A percentile compares a stretch with the other conserved stretches of the same genome.
Evolutionary conservation across 1,139 yeast genomes (phyloP).

Genomic region (Keqinozyma sinolaborantium): DNA sequence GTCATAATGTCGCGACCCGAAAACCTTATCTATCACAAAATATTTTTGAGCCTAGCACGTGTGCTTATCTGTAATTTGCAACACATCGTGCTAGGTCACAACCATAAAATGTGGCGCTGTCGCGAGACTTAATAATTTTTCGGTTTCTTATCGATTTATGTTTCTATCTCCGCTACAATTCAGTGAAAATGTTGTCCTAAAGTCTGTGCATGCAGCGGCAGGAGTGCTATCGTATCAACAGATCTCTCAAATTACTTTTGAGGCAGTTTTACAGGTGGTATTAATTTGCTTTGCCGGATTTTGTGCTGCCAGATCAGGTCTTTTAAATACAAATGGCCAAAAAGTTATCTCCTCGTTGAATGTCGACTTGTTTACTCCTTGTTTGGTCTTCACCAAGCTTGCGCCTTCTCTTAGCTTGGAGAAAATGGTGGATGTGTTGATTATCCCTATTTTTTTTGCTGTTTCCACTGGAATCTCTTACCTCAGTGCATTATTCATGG

Average conservation of each 20-base stretch:
- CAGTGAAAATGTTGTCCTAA: background rate
- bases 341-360: constrained; percentile 64
- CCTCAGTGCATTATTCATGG: constrained; percentile 47
- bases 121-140: too few relatives aligned
- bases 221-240: constrained; percentile 45
- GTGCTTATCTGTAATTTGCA: too few relatives aligned
- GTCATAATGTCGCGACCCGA: too few relatives aligned
- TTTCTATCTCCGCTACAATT: background rate
- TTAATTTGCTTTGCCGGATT: constrained; percentile 71
- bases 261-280: constrained; percentile 77
- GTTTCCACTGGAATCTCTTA: constrained; percentile 62
- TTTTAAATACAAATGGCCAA: constrained; percentile 59
- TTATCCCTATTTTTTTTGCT: constrained; percentile 72
- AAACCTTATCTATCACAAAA: too few relatives aligned
- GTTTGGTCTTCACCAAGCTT: constrained; percentile 74
- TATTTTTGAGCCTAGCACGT: too few relatives aligned
- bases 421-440: constrained; percentile 64
- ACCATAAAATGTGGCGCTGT: too few relatives aligned
- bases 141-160: background rate
- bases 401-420: constrained; percentile 69
- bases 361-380: constrained; percentile 81
- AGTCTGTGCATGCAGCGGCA: constrained; percentile 1
- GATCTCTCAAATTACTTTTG: constrained; percentile 65
- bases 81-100: too few relatives aligned
- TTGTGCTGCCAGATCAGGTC: constrained; percentile 59